These are phyloP conservation scores for Kwoniella sp. DNA, from an alignment of 768 basidiomycete species.

Conservation along the genomic window DNA sequence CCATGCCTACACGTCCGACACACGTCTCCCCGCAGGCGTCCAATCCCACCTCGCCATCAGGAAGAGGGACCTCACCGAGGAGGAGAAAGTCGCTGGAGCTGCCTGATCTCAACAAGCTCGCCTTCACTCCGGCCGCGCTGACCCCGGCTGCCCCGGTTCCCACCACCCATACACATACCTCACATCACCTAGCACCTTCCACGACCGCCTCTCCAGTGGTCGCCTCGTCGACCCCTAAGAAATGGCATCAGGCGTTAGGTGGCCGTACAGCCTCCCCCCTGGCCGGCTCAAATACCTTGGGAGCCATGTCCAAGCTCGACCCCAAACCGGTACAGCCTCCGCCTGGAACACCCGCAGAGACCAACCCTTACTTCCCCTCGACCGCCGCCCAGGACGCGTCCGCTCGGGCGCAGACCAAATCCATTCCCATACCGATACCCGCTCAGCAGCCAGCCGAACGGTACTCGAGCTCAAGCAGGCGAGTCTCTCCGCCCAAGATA, in stretches of 20 bases:
- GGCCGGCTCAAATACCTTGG: constrained; percentile 17
- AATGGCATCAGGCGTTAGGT: constrained; percentile 37
- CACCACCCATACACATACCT: constrained; percentile 31
- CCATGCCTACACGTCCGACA: constrained; percentile 35
- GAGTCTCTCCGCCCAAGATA: too few species aligned
- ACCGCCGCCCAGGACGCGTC: constrained; percentile 10
- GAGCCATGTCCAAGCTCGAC: constrained; percentile 34
- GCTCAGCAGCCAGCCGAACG: too few species aligned
- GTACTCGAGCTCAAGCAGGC: too few species aligned
- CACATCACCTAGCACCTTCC: constrained; percentile 24
- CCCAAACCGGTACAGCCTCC: neutral
- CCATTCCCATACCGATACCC: constrained; percentile 23
- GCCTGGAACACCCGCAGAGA: neutral
- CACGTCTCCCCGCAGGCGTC: constrained; percentile 40
- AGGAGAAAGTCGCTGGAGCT: constrained; percentile 49
- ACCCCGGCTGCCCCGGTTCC: constrained; percentile 40
- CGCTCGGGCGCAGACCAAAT: constrained; percentile 6
- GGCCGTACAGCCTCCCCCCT: constrained; percentile 28
- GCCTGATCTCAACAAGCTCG: constrained; percentile 48
- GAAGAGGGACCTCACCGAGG: constrained; percentile 34
- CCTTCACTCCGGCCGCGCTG: constrained; percentile 42
- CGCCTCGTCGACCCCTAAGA: constrained; percentile 4
- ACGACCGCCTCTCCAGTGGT: constrained; percentile 1
- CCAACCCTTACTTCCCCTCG: constrained; percentile 44
- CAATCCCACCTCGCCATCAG: constrained; percentile 39